Evolutionary conservation across 2,329 filamentous ascomycete genomes (phyloP).

Genomic region (Clarireedia hainanense): DNA sequence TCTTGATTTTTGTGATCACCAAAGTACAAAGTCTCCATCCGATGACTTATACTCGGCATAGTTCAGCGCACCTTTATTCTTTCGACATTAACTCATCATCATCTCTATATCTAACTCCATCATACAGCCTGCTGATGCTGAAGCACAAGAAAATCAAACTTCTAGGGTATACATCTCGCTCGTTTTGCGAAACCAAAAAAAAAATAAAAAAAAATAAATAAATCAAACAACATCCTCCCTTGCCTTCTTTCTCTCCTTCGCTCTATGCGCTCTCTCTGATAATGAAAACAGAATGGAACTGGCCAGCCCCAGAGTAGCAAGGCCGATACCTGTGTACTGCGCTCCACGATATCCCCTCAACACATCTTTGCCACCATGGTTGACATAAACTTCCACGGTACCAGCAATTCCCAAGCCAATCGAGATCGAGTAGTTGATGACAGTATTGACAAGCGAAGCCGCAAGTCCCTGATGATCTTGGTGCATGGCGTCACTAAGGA

Average conservation of each 20-base stretch:
- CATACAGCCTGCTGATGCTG: not conserved
- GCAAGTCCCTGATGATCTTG: slow-evolving; percentile 43
- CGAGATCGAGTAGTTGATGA: slow-evolving; percentile 36
- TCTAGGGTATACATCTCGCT: not conserved
- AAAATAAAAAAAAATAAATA: not conserved
- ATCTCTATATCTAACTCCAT: no score
- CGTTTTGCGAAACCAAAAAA: not conserved
- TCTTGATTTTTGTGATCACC: no score
- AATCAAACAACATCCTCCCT: not conserved
- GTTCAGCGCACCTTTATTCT: no score
- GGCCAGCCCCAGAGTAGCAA: slow-evolving; percentile 30
- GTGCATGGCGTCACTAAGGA: slow-evolving; percentile 43
- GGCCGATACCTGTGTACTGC: slow-evolving; percentile 5
- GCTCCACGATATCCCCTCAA: slow-evolving; percentile 8
- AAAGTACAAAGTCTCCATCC: no score
- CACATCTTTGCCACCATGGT: slow-evolving; percentile 11
- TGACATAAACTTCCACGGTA: slow-evolving; percentile 30
- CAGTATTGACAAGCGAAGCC: slow-evolving; percentile 39
- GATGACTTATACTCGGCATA: no score
- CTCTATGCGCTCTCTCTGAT: slow-evolving; percentile 11
- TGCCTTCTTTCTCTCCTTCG: not conserved
- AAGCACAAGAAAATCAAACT: not conserved
- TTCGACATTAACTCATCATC: not conserved
- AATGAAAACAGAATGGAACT: slow-evolving; percentile 30
- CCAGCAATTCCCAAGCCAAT: slow-evolving; percentile 38